phyloP scores from a whole-genome alignment of 1,284 basidiomycete genomes.

The Polyporus tsugae region DNA sequence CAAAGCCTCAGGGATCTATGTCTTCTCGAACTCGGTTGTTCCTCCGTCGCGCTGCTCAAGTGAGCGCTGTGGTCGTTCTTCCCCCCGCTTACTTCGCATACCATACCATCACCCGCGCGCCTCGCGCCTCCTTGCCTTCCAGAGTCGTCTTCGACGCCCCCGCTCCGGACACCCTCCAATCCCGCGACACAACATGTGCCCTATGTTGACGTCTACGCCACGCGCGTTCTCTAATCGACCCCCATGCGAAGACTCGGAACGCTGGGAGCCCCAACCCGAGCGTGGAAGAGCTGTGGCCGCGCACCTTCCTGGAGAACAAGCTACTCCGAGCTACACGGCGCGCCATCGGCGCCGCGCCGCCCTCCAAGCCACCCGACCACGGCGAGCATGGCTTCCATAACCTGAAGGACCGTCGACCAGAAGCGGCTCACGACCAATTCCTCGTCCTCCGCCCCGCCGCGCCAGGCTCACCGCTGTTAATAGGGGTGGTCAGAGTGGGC shows the following conservation, averaged over 20 bases:
- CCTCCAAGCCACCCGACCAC: slow-evolving; percentile 4
- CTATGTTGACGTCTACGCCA: slow-evolving; percentile 20
- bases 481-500: too few relatives aligned
- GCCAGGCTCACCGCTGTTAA: slow-evolving; percentile 19
- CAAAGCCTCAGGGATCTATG: neutral
- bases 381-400: slow-evolving; percentile 27
- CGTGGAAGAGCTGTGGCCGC: slow-evolving; percentile 26
- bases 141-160: slow-evolving; percentile 11
- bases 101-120: slow-evolving; percentile 8
- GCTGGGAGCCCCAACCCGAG: neutral
- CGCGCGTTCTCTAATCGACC: slow-evolving; percentile 8
- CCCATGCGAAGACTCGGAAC: neutral
- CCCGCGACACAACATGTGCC: neutral
- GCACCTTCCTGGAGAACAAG: slow-evolving; percentile 17
- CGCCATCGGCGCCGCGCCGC: neutral
- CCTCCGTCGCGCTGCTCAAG: slow-evolving; percentile 6
- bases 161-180: slow-evolving; percentile 6
- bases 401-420: too few relatives aligned
- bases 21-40: neutral
- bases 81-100: neutral
- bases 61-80: neutral
- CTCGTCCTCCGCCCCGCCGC: slow-evolving; percentile 17
- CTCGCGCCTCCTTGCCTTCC: slow-evolving; percentile 20
- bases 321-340: slow-evolving; percentile 5
- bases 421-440: slow-evolving; percentile 15